phyloP scores from a whole-genome alignment of 768 basidiomycete species.

The Hemileccinum impolitum region DNA sequence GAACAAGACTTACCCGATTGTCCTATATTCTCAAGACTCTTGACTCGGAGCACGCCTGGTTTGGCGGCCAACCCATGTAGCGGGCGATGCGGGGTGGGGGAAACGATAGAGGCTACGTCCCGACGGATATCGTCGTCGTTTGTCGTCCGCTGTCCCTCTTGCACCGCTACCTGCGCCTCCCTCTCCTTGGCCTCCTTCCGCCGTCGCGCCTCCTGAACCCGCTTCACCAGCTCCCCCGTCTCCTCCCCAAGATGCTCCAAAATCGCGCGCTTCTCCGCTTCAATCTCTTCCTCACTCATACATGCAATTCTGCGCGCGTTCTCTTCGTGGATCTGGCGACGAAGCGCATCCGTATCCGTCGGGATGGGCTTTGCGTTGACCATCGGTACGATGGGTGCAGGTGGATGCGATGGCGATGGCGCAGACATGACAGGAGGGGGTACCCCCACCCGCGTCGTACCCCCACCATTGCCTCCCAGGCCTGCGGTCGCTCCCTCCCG shows the following conservation, averaged over 20 bases:
- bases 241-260: slow-evolving; percentile 69
- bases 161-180: slow-evolving; percentile 2
- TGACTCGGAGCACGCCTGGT: slow-evolving; percentile 28
- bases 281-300: slow-evolving; percentile 73
- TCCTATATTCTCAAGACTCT: slow-evolving; percentile 28
- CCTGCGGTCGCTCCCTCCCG: slow-evolving; percentile 20
- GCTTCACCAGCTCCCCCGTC: slow-evolving; percentile 56
- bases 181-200: slow-evolving; percentile 11
- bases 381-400: slow-evolving; percentile 25
- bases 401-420: neutral
- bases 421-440: slow-evolving; percentile 28
- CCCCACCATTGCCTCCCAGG: slow-evolving; percentile 14
- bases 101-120: neutral
- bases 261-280: slow-evolving; percentile 62
- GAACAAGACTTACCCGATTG: slow-evolving; percentile 13
- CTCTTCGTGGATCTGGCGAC: slow-evolving; percentile 58
- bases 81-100: slow-evolving; percentile 11
- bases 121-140: neutral
- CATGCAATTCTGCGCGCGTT: slow-evolving; percentile 57
- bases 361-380: slow-evolving; percentile 15
- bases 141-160: neutral
- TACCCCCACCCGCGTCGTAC: slow-evolving; percentile 10
- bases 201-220: slow-evolving; percentile 20
- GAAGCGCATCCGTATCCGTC: slow-evolving; percentile 37
- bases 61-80: slow-evolving; percentile 12